Base-by-base conservation (phyloP, 805 yeast genomes). In the Diddensiella santjacobensis region DNA sequence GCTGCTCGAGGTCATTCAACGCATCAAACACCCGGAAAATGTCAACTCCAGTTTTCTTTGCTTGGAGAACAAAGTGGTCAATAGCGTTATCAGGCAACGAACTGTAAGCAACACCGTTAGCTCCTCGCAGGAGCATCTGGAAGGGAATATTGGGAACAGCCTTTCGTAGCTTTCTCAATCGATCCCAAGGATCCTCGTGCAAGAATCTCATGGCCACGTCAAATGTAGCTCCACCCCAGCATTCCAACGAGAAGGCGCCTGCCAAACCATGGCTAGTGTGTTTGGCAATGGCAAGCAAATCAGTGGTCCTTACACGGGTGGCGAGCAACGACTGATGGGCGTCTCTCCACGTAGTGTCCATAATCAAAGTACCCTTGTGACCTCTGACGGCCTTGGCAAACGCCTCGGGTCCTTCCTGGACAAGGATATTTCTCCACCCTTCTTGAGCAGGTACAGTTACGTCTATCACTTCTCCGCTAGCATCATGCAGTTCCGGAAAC, bases 191-290 rank as follows among this genome's bases (percentile, higher is more conserved):
- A 68, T 90, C 97, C 75, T 93, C 99, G 69, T 91, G 88, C 63
- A 93, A 77, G 79, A 93, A 93, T 71, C 99, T 82, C 98, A 93
- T 90, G 47, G 96, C 85, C 47, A 93, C 99, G 65, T 93, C 99
- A 62, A 93, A 93, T 33, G 99, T 93, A 47, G 99, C 99, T 71
- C 99, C 99, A 72, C 99, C 99, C 99, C 99, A 93, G 75, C 99
- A 93, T 73, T 93, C 99, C 47, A 93, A 74, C 17, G 99, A 93
- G 68, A 89, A 93, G 2, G 96, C 95, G 55, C 91, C 90, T 56
- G 83, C 70, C 59, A 89, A 72, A 18, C 96, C 98, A 63, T 85
- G 83, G 2, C 96, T 87, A 26, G 99, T 93, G 49, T 95, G 80
- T 51, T 89, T 90, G 19, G 99, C 99, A 72, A 93, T 87, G 59